Evolutionary conservation across 2,329 filamentous ascomycete species (phyloP), one percentile per base, ranked within the genome.

Genomic region (Cryphonectria nitschkei): DNA sequence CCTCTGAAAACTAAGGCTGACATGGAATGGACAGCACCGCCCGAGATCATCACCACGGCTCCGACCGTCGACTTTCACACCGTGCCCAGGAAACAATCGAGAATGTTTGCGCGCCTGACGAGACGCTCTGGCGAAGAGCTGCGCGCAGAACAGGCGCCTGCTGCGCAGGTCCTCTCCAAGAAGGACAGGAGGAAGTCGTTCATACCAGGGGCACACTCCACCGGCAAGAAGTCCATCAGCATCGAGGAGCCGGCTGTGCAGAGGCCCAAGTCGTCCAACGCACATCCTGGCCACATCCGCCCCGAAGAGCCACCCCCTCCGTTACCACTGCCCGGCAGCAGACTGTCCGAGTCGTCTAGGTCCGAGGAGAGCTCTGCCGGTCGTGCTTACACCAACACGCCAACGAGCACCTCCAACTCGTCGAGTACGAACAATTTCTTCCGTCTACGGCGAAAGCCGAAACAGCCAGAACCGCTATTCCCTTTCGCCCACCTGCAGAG

Each of bases 31-130:
- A 62, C 76, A 91, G 89, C 89, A 73, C 71, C 70, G 13, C 89
- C 89, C 64, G 85, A 88, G 75, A 98, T 98, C 78, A 96, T 98
- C 80, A 97, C 93, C 65, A 98, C 95, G 14, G 93, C 95, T 22
- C 95, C 96, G 13, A 96, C 94, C 11, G 87, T 90, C 75, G 88
- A 92, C 67, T 78, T 89, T 29, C 84, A 84, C 50, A 75, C 79
- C 66, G 79, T 84, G 72, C 86, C 84, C 65, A 90, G 87, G 78
- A 89, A 87, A 74, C 80, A 84, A 56, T 86, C 87, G 43, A 84
- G 88, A 56, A 82, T 89, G 29, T 82, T 86, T 34, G 81, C 84
- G 68, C 85, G 85, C 50, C 82, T 87, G 68, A 50, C 46, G 46
- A 85, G 87, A 67, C 84, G 83, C 63, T 88, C 87, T 2, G 83